Percentiles rank a stretch among this genome's conserved stretches.
Evolutionary conservation across 2,329 filamentous ascomycete species (phyloP).

Genomic region (Ascochyta koolunga): DNA sequence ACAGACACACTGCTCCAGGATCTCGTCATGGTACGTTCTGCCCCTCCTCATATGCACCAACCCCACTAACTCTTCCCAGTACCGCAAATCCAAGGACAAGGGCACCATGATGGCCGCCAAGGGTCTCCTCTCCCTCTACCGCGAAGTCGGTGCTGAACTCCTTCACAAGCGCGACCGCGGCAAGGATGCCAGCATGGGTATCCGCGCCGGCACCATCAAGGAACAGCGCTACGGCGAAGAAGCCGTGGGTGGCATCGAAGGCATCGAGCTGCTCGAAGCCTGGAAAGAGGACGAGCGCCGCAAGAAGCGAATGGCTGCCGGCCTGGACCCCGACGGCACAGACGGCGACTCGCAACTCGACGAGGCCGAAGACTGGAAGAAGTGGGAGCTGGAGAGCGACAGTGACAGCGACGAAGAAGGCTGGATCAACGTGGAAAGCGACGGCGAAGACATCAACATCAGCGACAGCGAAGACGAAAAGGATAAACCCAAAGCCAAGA

Average conservation of each 20-base stretch:
- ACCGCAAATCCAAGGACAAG: slow-evolving; percentile 97
- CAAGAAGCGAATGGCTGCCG: slow-evolving; percentile 72
- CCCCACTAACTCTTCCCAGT: slow-evolving; percentile 48
- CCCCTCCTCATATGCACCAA: background rate
- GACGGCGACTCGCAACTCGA: slow-evolving; percentile 67
- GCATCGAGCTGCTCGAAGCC: slow-evolving; percentile 85
- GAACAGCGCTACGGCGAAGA: slow-evolving; percentile 85
- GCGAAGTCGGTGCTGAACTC: slow-evolving; percentile 88
- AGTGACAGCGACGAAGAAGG: slow-evolving; percentile 72
- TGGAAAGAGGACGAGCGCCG: slow-evolving; percentile 92
- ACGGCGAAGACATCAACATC: slow-evolving; percentile 76
- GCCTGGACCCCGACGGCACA: slow-evolving; percentile 65
- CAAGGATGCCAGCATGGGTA: slow-evolving; percentile 84
- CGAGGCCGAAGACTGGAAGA: slow-evolving; percentile 61
- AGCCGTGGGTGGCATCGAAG: slow-evolving; percentile 83
- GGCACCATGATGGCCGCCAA: slow-evolving; percentile 99
- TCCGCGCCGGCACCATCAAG: slow-evolving; percentile 76
- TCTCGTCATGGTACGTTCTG: slow-evolving; percentile 68
- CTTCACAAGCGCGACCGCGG: slow-evolving; percentile 89
- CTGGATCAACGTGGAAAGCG: slow-evolving; percentile 89
- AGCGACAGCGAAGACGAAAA: slow-evolving; percentile 74
- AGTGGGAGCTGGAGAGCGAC: slow-evolving; percentile 67
- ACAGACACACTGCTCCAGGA: slow-evolving; percentile 94
- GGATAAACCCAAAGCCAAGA: slow-evolving; percentile 61
- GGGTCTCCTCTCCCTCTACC: slow-evolving; percentile 85